Evolutionary conservation across 495 filamentous ascomycete genomes (phyloP).

Genomic region (Trichoderma orchidacearum): DNA sequence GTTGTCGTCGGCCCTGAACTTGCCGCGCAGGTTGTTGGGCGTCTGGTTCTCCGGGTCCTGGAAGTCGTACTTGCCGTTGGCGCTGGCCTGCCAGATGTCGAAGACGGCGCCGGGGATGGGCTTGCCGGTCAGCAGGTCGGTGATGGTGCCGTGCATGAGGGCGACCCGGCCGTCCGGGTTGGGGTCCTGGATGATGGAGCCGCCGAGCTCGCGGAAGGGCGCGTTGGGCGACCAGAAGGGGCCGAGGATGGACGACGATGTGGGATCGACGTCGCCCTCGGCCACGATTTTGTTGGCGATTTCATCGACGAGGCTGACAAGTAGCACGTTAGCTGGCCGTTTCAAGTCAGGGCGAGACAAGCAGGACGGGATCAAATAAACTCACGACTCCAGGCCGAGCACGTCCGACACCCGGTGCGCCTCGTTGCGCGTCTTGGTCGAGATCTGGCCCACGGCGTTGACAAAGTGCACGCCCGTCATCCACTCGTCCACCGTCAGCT

Average conservation of each 20-base stretch:
- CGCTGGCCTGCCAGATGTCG: conserved; percentile 76
- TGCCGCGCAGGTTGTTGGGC: conserved; percentile 73
- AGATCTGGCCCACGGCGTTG: conserved; percentile 39
- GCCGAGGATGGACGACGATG: conserved; percentile 71
- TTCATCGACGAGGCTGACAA: conserved; percentile 59
- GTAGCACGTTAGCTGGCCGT: neutral
- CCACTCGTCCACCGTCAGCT: conserved; percentile 71
- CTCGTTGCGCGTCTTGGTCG: conserved; percentile 39
- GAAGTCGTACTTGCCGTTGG: conserved; percentile 84
- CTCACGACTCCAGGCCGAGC: conserved; percentile 69
- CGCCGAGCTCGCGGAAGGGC: conserved; percentile 59
- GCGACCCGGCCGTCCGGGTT: conserved; percentile 47
- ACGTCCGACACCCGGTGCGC: conserved; percentile 67
- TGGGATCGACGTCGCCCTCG: conserved; percentile 55
- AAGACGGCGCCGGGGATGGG: conserved; percentile 58
- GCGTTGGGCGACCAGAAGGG: conserved; percentile 82
- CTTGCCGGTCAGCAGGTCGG: conserved; percentile 57
- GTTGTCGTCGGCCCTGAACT: conserved; percentile 64
- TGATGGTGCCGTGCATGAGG: conserved; percentile 63
- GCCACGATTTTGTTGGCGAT: conserved; percentile 71
- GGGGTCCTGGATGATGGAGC: conserved; percentile 54
- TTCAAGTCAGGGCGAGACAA: neutral
- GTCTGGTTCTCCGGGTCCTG: conserved; percentile 65
- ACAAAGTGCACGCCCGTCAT: conserved; percentile 56
- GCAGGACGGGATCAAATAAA: conserved; percentile 6